phyloP scores from a whole-genome alignment of 345 rosid species.

The Moricandia moricandioides region DNA sequence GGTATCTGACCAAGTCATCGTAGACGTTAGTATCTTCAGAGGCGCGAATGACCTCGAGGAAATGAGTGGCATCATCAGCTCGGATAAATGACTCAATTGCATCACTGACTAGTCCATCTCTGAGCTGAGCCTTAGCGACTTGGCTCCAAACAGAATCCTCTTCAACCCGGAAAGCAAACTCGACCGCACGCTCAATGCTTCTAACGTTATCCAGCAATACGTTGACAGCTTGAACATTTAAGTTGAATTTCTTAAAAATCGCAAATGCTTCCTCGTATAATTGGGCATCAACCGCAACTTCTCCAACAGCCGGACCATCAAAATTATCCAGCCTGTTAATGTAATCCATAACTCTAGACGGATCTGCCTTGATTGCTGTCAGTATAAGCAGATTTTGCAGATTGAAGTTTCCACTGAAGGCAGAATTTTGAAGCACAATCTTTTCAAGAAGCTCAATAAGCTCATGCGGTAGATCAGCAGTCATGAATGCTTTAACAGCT shows the following conservation, averaged over 20 bases:
- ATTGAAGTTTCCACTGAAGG: constrained; percentile 99
- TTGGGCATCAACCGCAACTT: constrained; percentile 93
- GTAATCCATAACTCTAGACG: constrained; percentile 97
- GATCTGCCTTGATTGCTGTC: constrained; percentile 96
- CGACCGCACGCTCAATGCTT: constrained; percentile 88
- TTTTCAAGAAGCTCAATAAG: constrained; percentile 90
- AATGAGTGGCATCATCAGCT: constrained; percentile 81
- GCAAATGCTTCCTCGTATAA: constrained; percentile 88
- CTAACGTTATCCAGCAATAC: constrained; percentile 66
- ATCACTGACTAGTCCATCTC: constrained; percentile 94
- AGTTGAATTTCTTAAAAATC: constrained; percentile 81
- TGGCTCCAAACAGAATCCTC: constrained; percentile 98
- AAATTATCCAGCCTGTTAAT: constrained; percentile 93
- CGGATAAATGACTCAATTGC: constrained; percentile 97
- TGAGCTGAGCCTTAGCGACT: constrained; percentile 93
- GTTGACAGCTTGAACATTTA: constrained; percentile 76
- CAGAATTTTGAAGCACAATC: constrained; percentile 97
- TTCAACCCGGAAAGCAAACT: constrained; percentile 97
- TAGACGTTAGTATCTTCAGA: constrained; percentile 79
- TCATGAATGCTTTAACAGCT: constrained; percentile 87
- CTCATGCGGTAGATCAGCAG: constrained; percentile 80
- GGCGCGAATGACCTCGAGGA: constrained; percentile 72
- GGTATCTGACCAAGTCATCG: constrained; percentile 93
- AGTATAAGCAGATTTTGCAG: constrained; percentile 93
- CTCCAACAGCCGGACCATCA: constrained; percentile 99